Percentiles rank a stretch among this genome's conserved stretches.
Evolutionary conservation across 2,329 filamentous ascomycete genomes (phyloP).

Genomic region (Pyrenophora teres): DNA sequence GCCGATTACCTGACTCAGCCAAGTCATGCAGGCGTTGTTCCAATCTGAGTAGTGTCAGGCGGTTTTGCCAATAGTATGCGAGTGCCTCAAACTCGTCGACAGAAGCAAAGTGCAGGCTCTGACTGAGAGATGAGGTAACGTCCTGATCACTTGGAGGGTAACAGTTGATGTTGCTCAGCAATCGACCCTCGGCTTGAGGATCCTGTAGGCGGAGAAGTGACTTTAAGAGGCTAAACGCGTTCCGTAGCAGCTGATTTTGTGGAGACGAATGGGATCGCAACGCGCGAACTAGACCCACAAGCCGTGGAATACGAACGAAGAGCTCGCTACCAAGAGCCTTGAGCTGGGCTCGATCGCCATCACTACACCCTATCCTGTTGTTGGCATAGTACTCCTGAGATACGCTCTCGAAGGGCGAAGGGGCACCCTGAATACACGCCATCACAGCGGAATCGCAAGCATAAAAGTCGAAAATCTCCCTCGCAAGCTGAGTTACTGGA

Average conservation of each 20-base stretch:
- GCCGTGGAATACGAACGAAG: conserved; percentile 21
- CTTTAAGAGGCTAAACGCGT: conserved; percentile 13
- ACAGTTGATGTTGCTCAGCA: conserved; percentile 15
- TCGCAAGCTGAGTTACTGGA: conserved; percentile 20
- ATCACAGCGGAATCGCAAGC: conserved; percentile 20
- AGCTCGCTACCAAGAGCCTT: conserved; percentile 21
- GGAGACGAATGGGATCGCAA: conserved; percentile 11
- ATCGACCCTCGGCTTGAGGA: conserved; percentile 13
- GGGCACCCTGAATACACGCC: conserved; percentile 18
- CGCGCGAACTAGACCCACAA: conserved; percentile 20
- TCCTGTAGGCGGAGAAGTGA: conserved; percentile 18
- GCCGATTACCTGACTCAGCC: not conserved
- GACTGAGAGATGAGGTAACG: conserved; percentile 6
- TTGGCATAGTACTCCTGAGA: conserved; percentile 13
- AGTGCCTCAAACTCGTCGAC: conserved; percentile 23
- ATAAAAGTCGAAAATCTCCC: conserved; percentile 24
- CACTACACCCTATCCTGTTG: conserved; percentile 5
- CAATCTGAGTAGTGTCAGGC: conserved; percentile 17
- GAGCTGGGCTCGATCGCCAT: conserved; percentile 15
- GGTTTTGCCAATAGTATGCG: conserved; percentile 21
- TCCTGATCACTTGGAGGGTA: conserved; percentile 2
- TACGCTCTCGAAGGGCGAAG: conserved; percentile 20
- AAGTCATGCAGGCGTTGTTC: conserved; percentile 11
- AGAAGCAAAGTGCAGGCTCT: conserved; percentile 17
- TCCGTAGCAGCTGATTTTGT: conserved; percentile 7